Conservation (phyloP, 768 basidiomycete species). For the Leccinum olivaceopallidum region DNA sequence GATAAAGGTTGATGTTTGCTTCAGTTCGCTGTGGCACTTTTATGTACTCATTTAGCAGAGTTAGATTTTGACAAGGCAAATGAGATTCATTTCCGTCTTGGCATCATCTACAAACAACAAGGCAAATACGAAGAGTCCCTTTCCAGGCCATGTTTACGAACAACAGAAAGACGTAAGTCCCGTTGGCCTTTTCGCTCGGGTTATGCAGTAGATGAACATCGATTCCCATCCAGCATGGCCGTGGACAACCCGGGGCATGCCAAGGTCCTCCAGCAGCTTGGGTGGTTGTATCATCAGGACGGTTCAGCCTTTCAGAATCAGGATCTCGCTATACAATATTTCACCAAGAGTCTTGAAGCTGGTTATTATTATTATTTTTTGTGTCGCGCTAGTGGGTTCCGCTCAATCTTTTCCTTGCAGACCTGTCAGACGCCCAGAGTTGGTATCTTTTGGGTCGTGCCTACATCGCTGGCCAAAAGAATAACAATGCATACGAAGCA, state of each 20-base stretch:
- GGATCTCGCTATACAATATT: slow-evolving; percentile 88
- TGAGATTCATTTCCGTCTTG: slow-evolving; percentile 96
- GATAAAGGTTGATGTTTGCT: slow-evolving; percentile 72
- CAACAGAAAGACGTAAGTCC: slow-evolving; percentile 89
- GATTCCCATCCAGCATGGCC: slow-evolving; percentile 59
- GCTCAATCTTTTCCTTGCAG: slow-evolving; percentile 39
- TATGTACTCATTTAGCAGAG: slow-evolving; percentile 34
- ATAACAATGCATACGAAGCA: slow-evolving; percentile 99
- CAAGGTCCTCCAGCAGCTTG: slow-evolving; percentile 96
- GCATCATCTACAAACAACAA: slow-evolving; percentile 99
- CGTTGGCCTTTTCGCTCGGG: not conserved
- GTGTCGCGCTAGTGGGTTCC: not conserved
- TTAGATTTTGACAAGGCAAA: slow-evolving; percentile 97
- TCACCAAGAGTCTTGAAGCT: slow-evolving; percentile 94
- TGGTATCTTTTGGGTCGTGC: slow-evolving; percentile 99
- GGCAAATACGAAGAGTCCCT: slow-evolving; percentile 89
- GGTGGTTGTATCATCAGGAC: slow-evolving; percentile 97
- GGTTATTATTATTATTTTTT: slow-evolving; percentile 48
- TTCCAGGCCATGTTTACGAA: slow-evolving; percentile 94
- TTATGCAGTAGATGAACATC: slow-evolving; percentile 15
- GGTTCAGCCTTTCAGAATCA: slow-evolving; percentile 95
- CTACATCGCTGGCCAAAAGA: slow-evolving; percentile 98
- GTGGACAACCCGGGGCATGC: slow-evolving; percentile 92
- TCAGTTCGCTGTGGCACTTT: slow-evolving; percentile 2
- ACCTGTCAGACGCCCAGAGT: slow-evolving; percentile 93